Evolutionary conservation across 139 green algal genomes (phyloP), one percentile per base, ranked within the genome.

Genomic region (Mesotaenium endlicherianum): DNA sequence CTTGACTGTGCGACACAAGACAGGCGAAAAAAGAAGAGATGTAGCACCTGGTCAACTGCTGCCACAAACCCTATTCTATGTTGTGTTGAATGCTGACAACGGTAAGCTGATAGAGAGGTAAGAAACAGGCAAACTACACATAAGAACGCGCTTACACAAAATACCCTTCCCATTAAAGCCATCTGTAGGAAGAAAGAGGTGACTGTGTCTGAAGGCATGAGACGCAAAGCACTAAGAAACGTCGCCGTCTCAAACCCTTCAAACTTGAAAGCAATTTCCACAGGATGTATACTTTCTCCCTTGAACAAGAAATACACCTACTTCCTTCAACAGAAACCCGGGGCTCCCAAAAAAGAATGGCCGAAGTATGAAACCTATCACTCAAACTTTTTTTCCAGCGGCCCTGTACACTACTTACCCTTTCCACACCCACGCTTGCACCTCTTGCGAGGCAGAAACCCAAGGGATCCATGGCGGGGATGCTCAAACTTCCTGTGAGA

Each of bases 361-460:
- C n/a, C 14, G 57, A 68, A 68, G 6, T 31, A 6, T 68, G 57
- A 39, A 68, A n/a, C n/a, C n/a, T n/a, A n/a, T n/a, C 57, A 8
- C 26, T 4, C 1, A 31, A 31, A 5, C 34, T 4, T 30, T 68
- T 68, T 8, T 8, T 68, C 36, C 14, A 34, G 67, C 17, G 36
- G 47, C 75, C 14, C 26, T 6, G 41, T 57, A 5, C 31, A 69
- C n/a, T 6, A 85, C 59, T 86, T 85, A 76, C 95, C 89, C 90
- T 97, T 98, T 88, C 97, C 97, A 57, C 91, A 88, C 30, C 92
- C 90, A 81, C 97, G 93, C 72, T 94, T 90, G 92, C 94, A 98
- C 57, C 97, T 92, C 95, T 99, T 99, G 92, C 96, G 97, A 90
- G 97, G 97, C 89, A 97, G 90, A 92, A 99, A 99, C 75, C 97